phyloP scores from a whole-genome alignment of 345 rosid genomes.

The Tarenaya hassleriana region DNA sequence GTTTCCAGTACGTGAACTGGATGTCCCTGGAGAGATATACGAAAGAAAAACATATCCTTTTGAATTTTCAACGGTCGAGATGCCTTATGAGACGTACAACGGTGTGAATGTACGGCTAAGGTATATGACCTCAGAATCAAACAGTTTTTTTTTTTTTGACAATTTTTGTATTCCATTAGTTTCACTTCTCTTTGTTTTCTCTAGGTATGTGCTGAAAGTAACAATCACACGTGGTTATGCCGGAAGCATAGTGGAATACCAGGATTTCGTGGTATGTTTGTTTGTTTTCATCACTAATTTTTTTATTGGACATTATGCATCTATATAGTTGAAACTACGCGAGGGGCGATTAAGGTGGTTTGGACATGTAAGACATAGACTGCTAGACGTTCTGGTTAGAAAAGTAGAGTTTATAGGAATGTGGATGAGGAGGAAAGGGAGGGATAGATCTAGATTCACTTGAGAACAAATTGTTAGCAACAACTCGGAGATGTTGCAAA shows the following conservation, averaged over 20 bases:
- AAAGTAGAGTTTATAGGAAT: no score
- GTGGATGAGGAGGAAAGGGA: no score
- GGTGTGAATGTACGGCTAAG: constrained; percentile 95
- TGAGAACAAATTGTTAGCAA: no score
- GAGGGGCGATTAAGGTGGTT: no score
- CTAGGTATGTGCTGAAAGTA: constrained; percentile 88
- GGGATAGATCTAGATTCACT: no score
- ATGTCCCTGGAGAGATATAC: constrained; percentile 90
- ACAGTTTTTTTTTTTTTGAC: constrained; percentile 3
- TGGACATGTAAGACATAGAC: no score
- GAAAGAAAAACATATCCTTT: constrained; percentile 87
- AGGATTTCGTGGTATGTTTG: constrained; percentile 68
- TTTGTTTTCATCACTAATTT: neutral
- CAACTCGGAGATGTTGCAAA: no score
- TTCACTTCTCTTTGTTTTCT: constrained; percentile 7
- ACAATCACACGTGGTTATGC: constrained; percentile 84
- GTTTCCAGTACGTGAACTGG: constrained; percentile 83
- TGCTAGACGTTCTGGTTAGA: no score
- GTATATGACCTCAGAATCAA: constrained; percentile 30
- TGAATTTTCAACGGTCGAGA: constrained; percentile 94
- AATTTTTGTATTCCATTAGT: neutral
- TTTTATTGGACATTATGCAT: no score
- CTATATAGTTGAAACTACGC: no score
- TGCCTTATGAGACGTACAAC: constrained; percentile 93
- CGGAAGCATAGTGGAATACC: constrained; percentile 87